These are phyloP conservation scores for Mycena capillaripes DNA, from an alignment of 768 basidiomycete genomes.

Conservation along the genomic window DNA sequence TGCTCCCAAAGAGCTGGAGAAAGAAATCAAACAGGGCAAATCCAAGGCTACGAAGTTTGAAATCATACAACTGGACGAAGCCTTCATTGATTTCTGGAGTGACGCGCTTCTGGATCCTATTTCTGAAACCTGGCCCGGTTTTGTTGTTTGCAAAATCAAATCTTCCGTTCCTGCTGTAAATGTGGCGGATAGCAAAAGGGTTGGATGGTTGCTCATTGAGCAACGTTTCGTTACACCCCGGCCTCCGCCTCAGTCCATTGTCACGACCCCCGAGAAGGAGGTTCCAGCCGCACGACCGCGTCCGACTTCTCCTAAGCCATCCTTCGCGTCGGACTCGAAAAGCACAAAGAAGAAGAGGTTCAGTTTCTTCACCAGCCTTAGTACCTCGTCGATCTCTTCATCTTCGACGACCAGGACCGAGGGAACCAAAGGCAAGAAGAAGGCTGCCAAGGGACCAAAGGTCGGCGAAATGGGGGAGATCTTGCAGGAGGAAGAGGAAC, in stretches of 20 bases:
- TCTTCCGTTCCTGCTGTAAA: constrained; percentile 45
- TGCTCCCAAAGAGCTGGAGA: constrained; percentile 25
- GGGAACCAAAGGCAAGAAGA: constrained; percentile 53
- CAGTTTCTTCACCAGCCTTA: constrained; percentile 67
- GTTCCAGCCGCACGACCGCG: constrained; percentile 43
- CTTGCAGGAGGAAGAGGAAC: constrained; percentile 63
- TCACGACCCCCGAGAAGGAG: constrained; percentile 31
- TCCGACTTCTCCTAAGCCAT: constrained; percentile 58
- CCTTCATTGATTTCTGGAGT: constrained; percentile 87
- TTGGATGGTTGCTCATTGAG: constrained; percentile 81
- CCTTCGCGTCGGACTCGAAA: constrained; percentile 62
- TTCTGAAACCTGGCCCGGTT: constrained; percentile 73
- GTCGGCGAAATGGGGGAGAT: constrained; percentile 83
- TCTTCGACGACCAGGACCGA: constrained; percentile 46
- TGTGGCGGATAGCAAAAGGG: constrained; percentile 50
- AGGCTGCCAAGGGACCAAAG: constrained; percentile 48
- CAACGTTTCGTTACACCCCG: constrained; percentile 63
- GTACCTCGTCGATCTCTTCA: constrained; percentile 47
- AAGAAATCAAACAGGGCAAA: constrained; percentile 43
- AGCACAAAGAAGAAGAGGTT: constrained; percentile 72
- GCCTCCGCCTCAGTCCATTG: constrained; percentile 44
- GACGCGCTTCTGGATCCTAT: constrained; percentile 82
- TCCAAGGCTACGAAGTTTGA: constrained; percentile 60
- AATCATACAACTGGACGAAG: constrained; percentile 78
- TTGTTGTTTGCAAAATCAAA: constrained; percentile 80